A percentile compares a stretch with the other conserved stretches of the same genome.
These are phyloP conservation scores for Globisporangium paroecandrum DNA, from an alignment of 352 stramenopile genomes.

Conservation along the genomic window DNA sequence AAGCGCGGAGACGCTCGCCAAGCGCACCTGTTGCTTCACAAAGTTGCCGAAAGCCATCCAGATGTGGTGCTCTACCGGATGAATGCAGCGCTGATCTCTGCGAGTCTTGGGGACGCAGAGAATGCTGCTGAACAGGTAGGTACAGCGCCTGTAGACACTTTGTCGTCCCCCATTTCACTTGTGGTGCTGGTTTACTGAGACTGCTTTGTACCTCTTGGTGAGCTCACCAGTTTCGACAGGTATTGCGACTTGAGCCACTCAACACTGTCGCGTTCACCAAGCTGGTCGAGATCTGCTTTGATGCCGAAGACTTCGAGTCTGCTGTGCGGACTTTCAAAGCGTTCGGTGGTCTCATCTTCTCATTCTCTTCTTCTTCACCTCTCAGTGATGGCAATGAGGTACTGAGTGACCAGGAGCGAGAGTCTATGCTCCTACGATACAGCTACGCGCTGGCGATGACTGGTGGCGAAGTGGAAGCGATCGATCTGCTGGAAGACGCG, in stretches of 20 bases:
- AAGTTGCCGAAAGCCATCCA: conserved; percentile 19
- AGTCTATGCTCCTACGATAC: conserved; percentile 36
- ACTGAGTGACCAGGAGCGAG: conserved; percentile 19
- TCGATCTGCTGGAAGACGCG: conserved; percentile 29
- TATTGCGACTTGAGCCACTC: conserved; percentile 21
- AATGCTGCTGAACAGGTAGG: conserved; percentile 12
- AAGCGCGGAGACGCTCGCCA: conserved; percentile 16
- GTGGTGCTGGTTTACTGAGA: not conserved
- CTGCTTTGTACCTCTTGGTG: not conserved
- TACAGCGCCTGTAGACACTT: not conserved
- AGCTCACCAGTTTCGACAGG: conserved; percentile 4
- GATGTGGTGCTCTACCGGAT: conserved; percentile 31
- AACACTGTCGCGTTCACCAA: conserved; percentile 24
- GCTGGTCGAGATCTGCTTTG: conserved; percentile 25
- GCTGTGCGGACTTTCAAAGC: conserved; percentile 23
- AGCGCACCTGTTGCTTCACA: conserved; percentile 22
- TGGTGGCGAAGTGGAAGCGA: conserved; percentile 25
- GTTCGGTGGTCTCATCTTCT: conserved; percentile 20
- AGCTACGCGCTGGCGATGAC: conserved; percentile 35
- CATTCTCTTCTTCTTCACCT: not conserved
- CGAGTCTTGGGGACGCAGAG: not conserved
- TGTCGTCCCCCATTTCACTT: not conserved
- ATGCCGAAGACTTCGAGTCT: not conserved
- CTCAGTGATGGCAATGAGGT: not conserved
- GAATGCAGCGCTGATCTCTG: conserved; percentile 6